Conservation (phyloP, 202 grass and related monocot species). For the Cymbopogon flexuosus region DNA sequence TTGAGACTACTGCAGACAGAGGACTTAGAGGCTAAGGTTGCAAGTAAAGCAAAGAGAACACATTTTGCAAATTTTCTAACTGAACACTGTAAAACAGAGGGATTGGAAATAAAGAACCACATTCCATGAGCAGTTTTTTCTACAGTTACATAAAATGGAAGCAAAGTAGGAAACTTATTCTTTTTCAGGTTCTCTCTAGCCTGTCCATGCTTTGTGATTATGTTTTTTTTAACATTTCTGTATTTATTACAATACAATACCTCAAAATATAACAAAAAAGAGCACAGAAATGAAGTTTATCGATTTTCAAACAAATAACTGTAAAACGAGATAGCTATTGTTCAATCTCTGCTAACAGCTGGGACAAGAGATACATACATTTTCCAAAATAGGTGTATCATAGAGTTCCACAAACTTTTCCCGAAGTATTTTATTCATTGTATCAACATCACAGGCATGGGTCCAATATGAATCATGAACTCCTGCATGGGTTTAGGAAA, state of each 20-base stretch:
- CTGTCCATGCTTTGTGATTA: background rate
- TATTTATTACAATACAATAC: background rate
- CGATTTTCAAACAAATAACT: background rate
- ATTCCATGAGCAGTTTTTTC: background rate
- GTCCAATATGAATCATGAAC: conserved; percentile 99
- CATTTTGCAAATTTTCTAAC: background rate
- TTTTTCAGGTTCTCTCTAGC: background rate
- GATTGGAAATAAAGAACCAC: background rate
- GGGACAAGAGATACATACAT: conserved; percentile 58
- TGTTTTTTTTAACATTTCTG: background rate
- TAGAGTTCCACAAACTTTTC: conserved; percentile 97
- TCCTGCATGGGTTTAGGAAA: conserved; percentile 48
- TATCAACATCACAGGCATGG: conserved; percentile 90
- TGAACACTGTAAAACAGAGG: background rate
- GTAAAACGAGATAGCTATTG: background rate
- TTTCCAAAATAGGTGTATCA: conserved; percentile 73
- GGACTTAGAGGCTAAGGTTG: too few relatives aligned
- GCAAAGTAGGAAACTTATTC: background rate
- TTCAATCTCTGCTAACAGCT: background rate
- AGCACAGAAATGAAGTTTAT: background rate
- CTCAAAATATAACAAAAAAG: background rate
- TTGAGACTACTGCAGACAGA: background rate
- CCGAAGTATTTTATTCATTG: conserved; percentile 88
- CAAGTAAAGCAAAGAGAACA: background rate
- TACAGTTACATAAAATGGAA: background rate